Percentiles rank a stretch among this genome's conserved stretches.
These are phyloP conservation scores for Ensete ventricosum DNA, from an alignment of 176 grass and related monocot genomes.

Conservation along the genomic window DNA sequence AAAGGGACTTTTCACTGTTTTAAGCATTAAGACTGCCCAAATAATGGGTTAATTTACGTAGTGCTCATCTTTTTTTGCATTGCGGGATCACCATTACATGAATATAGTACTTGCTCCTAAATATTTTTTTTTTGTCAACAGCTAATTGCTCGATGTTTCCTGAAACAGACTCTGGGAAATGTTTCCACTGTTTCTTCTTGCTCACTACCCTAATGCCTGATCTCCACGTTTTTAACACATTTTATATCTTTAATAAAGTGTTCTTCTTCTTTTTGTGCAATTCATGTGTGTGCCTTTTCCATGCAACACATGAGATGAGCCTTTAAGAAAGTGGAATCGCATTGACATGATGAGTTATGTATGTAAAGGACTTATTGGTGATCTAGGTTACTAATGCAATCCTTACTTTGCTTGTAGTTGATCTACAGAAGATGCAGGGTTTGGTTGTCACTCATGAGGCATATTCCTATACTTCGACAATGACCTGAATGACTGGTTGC, in stretches of 20 bases:
- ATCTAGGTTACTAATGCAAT: neutral
- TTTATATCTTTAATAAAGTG: neutral
- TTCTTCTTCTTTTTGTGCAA: too few relatives aligned
- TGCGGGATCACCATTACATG: neutral
- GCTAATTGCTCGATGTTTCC: neutral
- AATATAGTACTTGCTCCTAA: neutral
- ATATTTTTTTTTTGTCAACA: neutral
- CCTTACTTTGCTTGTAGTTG: neutral
- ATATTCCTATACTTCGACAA: neutral
- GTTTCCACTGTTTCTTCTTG: neutral
- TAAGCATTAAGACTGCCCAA: too few relatives aligned
- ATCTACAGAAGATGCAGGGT: neutral
- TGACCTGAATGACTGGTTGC: neutral
- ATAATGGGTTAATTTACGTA: neutral
- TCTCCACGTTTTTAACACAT: neutral
- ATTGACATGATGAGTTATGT: neutral
- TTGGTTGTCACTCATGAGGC: neutral
- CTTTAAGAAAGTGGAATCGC: neutral
- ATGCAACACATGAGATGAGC: neutral
- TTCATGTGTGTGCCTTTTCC: too few relatives aligned
- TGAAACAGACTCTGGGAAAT: neutral
- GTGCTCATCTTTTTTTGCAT: neutral
- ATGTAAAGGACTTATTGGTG: neutral
- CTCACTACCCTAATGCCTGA: neutral
- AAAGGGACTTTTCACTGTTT: too few relatives aligned